Base-by-base conservation (phyloP, 495 filamentous ascomycete species). In the Aspergillus incahuasiensis region DNA sequence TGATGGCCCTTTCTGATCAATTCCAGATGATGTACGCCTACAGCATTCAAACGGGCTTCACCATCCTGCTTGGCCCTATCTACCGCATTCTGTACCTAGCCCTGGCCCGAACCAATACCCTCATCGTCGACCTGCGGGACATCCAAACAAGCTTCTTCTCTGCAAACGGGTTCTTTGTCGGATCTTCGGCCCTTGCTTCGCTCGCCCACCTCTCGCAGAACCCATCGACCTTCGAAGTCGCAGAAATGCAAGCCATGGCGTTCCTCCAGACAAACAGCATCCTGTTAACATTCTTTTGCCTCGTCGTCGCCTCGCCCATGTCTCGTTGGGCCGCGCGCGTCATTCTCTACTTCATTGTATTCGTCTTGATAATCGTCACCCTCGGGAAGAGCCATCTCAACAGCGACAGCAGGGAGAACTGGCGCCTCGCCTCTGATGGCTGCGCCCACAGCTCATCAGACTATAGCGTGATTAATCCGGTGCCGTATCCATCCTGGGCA, bases 221-320 rank as follows among this genome's bases (percentile, higher is more conserved):
- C 52, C 52, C 52, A 19, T 47, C 52, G 0, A 54, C 52, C 52
- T 54, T 54, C 9, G 52, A 54, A 19, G n/a, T 54, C 28, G 52
- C 52, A 41, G 52, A 54, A 12, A 54, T 54, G 41, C 52, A 54
- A 19, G 52, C 52, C 11, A 54, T 54, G 52, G 52, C 52, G 3
- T 54, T 54, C 52, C 41, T 54, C 7, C 52, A 54, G n/a, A 42
- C 47, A 28, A 54, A 54, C 52, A 54, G 52, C 28, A 22, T 54
- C 52, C 52, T 54, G 5, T 41, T 54, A 12, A 54, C 52, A 1
- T 54, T 54, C 19, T 54, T 54, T 30, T 54, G 52, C 32, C 28
- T 54, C 13, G 52, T 54, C 42, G 41, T 54, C 52, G 52, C 52
- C 8, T 42, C 46, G 16, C 52, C 52, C 16, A 39, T 54, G 28